Base-by-base conservation (phyloP, 2,329 filamentous ascomycete genomes). In the Paecilomyces fulvus region DNA sequence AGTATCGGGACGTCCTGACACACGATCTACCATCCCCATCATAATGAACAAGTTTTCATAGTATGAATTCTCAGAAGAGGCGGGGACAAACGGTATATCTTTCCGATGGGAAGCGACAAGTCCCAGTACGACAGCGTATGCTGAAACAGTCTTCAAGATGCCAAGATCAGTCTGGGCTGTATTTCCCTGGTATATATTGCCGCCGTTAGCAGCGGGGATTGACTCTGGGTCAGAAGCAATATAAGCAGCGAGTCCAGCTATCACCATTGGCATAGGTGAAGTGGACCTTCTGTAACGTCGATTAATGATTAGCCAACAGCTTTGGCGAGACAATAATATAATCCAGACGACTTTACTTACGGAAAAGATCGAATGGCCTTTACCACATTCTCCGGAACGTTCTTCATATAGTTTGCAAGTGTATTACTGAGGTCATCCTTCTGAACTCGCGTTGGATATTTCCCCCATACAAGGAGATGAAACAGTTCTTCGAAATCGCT, bases 41-140 rank as follows among this genome's bases (percentile, higher is more conserved):
- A 83, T 76, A 53, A 77, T 77, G 9, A 84, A 70, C 56, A 83
- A 75, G 64, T 84, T 84, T 56, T 79, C 80, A 0, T 79, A 77
- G 69, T 80, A 83, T 0, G 73, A 76, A n/a, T 77, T 69, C 1
- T 77, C 74, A 30, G 73, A 67, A 0, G 61, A 62, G 0, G 66
- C 61, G 3, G 58, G 50, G 3, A 54, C 55, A 49, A 64, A 69
- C 1, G 49, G 3, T 10, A 62, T 59, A 0, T 57, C 60, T 8
- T 56, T 52, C n/a, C 66, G 63, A 51, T 72, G 68, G 25, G 64
- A 66, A n/a, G 58, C 58, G 2, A 64, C 63, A 0, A 65, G 20
- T 1, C 64, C 64, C 9, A 70, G 62, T 0, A 68, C 54, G 9
- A 65, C 64, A 2, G 64, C 66, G 20, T 67, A 66, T 7, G 57